A percentile compares a stretch with the other conserved stretches of the same genome.
Evolutionary conservation across 148 eudicot species (phyloP).

Genomic region (Arbutus unedo): DNA sequence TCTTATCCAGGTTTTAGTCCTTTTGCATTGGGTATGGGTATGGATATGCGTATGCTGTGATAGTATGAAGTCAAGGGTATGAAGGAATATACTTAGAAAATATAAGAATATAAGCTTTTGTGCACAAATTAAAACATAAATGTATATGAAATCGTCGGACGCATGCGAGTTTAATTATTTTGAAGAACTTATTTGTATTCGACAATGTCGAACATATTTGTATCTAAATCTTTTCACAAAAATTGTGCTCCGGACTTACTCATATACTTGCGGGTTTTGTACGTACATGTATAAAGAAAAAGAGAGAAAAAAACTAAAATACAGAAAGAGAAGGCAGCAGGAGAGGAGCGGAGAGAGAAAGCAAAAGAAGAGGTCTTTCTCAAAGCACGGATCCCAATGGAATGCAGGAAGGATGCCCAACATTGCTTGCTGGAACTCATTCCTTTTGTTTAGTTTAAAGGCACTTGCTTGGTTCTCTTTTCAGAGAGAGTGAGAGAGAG

Average conservation of each 20-base stretch:
- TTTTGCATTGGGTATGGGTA: too few relatives aligned
- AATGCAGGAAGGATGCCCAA: conserved; percentile 38
- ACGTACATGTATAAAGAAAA: background rate
- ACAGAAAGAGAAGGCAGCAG: conserved; percentile 20
- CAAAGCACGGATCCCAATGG: conserved; percentile 76
- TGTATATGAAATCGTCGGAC: too few relatives aligned
- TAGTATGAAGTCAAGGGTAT: background rate
- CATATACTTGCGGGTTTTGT: background rate
- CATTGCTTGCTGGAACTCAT: conserved; percentile 51
- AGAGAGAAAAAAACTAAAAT: conserved; percentile 16
- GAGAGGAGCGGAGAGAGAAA: conserved; percentile 30
- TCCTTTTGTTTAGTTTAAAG: conserved; percentile 53
- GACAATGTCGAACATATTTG: background rate
- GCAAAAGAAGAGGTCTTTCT: conserved; percentile 64
- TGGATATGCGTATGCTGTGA: background rate
- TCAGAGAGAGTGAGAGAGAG: conserved; percentile 27
- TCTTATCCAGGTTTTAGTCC: background rate
- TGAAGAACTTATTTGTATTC: background rate
- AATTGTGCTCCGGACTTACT: background rate
- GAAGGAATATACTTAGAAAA: background rate
- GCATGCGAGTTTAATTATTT: background rate
- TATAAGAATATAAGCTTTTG: background rate
- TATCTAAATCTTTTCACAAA: background rate
- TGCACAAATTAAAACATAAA: background rate
- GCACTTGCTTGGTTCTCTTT: conserved; percentile 35